Base-by-base conservation (phyloP, 805 yeast genomes). In the Cyberlindnera saturnus region DNA sequence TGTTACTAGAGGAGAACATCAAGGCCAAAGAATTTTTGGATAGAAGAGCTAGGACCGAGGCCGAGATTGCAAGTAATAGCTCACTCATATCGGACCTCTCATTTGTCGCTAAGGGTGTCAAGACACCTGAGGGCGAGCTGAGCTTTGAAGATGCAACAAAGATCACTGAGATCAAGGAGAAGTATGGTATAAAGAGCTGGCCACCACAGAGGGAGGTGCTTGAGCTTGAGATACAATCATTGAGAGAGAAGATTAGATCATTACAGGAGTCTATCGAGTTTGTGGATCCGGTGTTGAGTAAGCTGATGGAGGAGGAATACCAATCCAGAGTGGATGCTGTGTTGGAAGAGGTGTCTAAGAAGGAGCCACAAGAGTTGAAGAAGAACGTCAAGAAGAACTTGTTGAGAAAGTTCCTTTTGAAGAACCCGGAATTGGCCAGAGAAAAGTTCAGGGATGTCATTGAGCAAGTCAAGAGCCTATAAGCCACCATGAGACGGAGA, bases 331-430 rank as follows among this genome's bases (percentile, higher is more conserved):
- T 71, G 26, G 60, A 64, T 37, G 48, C 51, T 32, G 66, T 74
- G 32, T 56, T 70, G 20, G 44, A 49, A 31, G 59, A 57, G 33
- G 54, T 69, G 40, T 70, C 73, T 10, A 61, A 56, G 43, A 50
- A 59, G 43, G 63, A 70, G 29, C 73, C 75, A 7, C 63, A 66
- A 16, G 32, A 45, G 23, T 52, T 74, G 49, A 74, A 76, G 58
- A 67, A 66, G 40, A 71, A 72, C 60, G 77, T 81, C 18, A 79
- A 73, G 58, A 86, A 85, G 68, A 89, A 89, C 62, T 63, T 86
- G 37, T 62, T 86, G 53, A 74, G 88, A 59, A 86, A 84, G 63
- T 81, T 73, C 60, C 65, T 79, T 23, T 65, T 74, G 52, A 66
- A 69, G 33, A 49, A 51, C 31, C 47, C 56, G 13, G 55, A 46